Base-by-base conservation (phyloP, 2,329 filamentous ascomycete species). In the Fusarium devonianum region DNA sequence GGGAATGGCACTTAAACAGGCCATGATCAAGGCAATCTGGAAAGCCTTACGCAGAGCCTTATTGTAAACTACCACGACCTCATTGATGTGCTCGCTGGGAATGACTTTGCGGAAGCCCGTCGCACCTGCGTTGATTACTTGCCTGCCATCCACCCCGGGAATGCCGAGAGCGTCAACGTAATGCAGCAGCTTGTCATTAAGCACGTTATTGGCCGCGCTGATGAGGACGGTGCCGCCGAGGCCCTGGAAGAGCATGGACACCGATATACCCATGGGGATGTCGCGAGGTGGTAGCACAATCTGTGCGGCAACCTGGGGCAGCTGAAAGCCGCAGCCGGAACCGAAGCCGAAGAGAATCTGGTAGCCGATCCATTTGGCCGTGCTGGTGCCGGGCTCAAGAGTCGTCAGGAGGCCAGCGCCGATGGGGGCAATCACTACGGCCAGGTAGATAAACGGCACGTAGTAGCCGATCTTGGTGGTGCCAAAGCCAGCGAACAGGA, bases 41-140 rank as follows among this genome's bases (percentile, higher is more conserved):
- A 87, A 90, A 1, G 79, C 79, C 49, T 78, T 71, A 2, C 77
- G 77, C 26, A 90, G 68, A 0, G 85, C 76, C 17, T 74, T 67
- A 64, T 89, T 89, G 71, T 90, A 90, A 0, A 78, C 83, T 1
- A 44, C 13, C 21, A 51, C 12, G 3, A 46, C 41, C 1, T 17
- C 14, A 4, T 18, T 17, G n/a, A 54, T 21, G 10, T 43, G 16
- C 13, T 37, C 17, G 1, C 26, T 5, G 16, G 51, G 47, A 8
- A 54, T 13, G 14, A 43, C 32, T 7, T 39, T 14, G 12, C 34
- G 48, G 9, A 54, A 34, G 9, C 41, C 41, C 4, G 51, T 54
- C 1, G 38, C 51, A 13, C 51, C 51, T 5, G 41, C 41, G 7
- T 34, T 41, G 8, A 47, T 39, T 8, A 51, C 23, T 10, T 41